Evolutionary conservation across 1,139 yeast genomes (phyloP), one percentile per base, ranked within the genome.

Genomic region (Geotrichum fermentans): DNA sequence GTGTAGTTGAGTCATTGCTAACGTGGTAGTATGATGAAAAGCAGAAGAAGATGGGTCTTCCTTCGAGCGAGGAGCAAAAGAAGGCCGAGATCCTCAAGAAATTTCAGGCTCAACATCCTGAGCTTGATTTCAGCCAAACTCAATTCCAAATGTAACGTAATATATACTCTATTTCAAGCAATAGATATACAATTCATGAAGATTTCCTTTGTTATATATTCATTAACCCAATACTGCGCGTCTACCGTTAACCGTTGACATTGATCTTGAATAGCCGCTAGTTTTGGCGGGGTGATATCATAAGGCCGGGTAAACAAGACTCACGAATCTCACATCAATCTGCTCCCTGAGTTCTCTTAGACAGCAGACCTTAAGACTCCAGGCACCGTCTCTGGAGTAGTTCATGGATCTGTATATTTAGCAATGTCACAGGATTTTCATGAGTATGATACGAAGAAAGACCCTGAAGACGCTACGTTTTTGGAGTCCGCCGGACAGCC

Each of bases 21-120:
- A 22, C 35, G 4, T 17, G n/a, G 10, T 34, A 52, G 57, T 68
- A 65, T 55, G 75, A 72, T 47, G 73, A 72, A 55, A 64, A 61
- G 38, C 74, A 71, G 52, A 69, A 71, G 55, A 65, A 68, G 50
- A 56, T 56, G 57, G 73, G 72, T 13, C 56, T 59, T 51, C 69
- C 71, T 1, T 52, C 69, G 14, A 62, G 67, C 47, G 74, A 71
- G 34, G 74, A 71, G 48, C 52, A 60, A 47, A 59, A 62, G 47
- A 68, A 68, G 53, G 62, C 63, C 49, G 58, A 63, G 40, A 57
- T 65, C 33, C 56, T 72, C 42, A 68, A 68, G 36, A 64, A 65
- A 51, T 72, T 72, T 60, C 69, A 72, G 53, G 45, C 56, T 28
- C 70, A 66, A 60, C 76, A 73, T 47, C 77, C 77, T 2, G 75